Percentiles rank a stretch among this genome's conserved stretches.
Evolutionary conservation across 208 protist genomes (phyloP).

Genomic region (Trypanosoma boissoni): DNA sequence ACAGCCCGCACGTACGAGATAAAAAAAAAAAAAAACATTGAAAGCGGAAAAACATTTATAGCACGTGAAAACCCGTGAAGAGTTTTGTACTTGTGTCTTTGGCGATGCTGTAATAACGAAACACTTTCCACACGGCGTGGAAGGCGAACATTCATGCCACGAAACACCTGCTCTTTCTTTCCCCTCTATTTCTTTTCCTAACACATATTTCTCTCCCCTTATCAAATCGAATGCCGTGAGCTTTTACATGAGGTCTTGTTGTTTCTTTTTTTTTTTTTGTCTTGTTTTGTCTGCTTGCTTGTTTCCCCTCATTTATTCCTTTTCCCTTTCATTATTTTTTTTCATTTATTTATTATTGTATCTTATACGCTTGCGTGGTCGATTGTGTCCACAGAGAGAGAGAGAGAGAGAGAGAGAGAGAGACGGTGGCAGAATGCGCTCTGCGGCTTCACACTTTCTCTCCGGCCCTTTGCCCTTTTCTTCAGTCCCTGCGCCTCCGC

Average conservation of each 20-base stretch:
- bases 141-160: too few relatives aligned
- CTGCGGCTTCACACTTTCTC: constrained; percentile 26
- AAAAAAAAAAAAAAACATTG: constrained; percentile 21
- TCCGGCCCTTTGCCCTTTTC: not conserved
- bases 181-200: too few relatives aligned
- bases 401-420: constrained; percentile 5
- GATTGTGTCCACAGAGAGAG: not conserved
- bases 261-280: constrained; percentile 13
- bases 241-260: not conserved
- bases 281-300: constrained; percentile 5
- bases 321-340: constrained; percentile 16
- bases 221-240: too few relatives aligned
- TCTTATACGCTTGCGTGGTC: constrained; percentile 7
- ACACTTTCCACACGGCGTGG: too few relatives aligned
- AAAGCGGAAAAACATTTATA: too few relatives aligned
- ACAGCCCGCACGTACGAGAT: not conserved
- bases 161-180: too few relatives aligned
- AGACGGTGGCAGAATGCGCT: too few relatives aligned
- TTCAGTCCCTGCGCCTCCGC: too few relatives aligned
- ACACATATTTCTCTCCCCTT: too few relatives aligned
- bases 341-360: not conserved
- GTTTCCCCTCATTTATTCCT: constrained; percentile 17
- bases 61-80: too few relatives aligned
- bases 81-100: too few relatives aligned
- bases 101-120: too few relatives aligned